Evolutionary conservation across 495 filamentous ascomycete species (phyloP).

Genomic region (Letharia lupina): DNA sequence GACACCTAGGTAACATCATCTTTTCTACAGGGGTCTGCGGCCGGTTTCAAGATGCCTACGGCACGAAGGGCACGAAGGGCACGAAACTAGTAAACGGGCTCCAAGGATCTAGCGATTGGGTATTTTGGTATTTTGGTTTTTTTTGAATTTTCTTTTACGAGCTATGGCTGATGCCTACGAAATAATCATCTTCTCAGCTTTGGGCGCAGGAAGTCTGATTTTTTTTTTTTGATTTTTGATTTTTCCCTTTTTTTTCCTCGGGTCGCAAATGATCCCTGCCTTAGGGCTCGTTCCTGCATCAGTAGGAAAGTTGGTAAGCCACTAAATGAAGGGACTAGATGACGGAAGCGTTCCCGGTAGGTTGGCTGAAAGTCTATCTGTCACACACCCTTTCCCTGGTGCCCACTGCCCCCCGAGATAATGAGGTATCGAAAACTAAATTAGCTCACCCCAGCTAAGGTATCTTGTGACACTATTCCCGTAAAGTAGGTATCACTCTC

Average conservation of each 20-base stretch:
- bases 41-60: constrained; percentile 19
- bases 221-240: background rate
- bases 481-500: background rate
- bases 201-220: background rate
- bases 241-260: background rate
- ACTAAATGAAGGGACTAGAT: background rate
- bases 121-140: background rate
- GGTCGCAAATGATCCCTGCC: constrained; percentile 7
- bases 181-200: background rate
- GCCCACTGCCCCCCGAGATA: background rate
- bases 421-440: background rate
- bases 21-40: constrained; percentile 8
- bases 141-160: background rate
- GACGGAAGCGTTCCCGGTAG: constrained; percentile 1
- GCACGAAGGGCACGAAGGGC: background rate
- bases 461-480: background rate
- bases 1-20: background rate
- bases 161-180: background rate
- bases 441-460: background rate
- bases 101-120: background rate
- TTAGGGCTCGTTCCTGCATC: constrained; percentile 18
- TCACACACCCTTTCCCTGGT: background rate
- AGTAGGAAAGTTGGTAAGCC: constrained; percentile 10
- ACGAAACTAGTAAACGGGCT: constrained; percentile 9
- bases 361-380: background rate